Evolutionary conservation across 257 asterid species (phyloP).

Genomic region (Solanum chilense): DNA sequence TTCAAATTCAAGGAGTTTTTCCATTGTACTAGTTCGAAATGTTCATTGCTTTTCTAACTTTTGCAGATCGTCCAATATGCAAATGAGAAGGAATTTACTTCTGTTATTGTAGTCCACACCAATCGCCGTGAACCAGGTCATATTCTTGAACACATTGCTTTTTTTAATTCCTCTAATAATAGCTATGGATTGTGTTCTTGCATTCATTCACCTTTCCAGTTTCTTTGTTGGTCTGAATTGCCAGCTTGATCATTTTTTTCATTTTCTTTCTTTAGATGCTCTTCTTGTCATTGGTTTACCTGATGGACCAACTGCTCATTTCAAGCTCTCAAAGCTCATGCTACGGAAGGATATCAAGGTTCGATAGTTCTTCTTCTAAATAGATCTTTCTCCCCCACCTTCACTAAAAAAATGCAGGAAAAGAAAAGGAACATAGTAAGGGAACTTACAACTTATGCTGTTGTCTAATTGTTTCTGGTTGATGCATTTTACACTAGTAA

Average conservation of each 20-base stretch:
- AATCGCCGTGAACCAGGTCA: slow-evolving; percentile 93
- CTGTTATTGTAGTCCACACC: slow-evolving; percentile 84
- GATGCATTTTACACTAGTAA: not conserved
- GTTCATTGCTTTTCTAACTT: not conserved
- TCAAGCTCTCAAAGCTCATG: slow-evolving; percentile 74
- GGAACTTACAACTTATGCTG: not conserved
- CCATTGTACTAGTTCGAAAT: not conserved
- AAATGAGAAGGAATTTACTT: slow-evolving; percentile 66
- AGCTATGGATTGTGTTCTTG: not conserved
- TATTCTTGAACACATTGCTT: not conserved
- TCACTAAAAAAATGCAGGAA: not conserved
- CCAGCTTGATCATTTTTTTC: not conserved
- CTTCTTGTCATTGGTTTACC: slow-evolving; percentile 69
- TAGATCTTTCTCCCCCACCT: not conserved
- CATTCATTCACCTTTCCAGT: not conserved
- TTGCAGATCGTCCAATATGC: slow-evolving; percentile 80
- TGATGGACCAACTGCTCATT: slow-evolving; percentile 94
- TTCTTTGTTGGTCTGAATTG: not conserved
- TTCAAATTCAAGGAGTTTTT: not conserved
- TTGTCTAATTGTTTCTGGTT: not conserved
- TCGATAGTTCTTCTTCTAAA: not conserved
- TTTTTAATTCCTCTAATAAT: not conserved
- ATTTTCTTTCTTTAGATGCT: slow-evolving; percentile 51
- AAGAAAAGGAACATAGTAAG: not conserved
- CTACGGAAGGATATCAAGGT: slow-evolving; percentile 90